Base-by-base conservation (phyloP, 495 filamentous ascomycete genomes). In the Aspergillus cristatus region DNA sequence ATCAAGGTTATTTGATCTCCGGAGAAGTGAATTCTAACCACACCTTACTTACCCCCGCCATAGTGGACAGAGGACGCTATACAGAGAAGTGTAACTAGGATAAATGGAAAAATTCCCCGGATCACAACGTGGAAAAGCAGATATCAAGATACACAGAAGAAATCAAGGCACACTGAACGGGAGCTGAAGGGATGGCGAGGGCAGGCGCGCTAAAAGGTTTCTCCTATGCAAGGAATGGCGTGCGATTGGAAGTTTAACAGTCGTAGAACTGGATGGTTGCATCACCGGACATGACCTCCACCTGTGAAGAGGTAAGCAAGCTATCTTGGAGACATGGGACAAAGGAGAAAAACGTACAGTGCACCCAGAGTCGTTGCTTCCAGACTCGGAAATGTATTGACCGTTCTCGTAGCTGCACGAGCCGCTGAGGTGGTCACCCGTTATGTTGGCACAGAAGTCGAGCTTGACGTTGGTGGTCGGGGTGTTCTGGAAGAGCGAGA, bases 401-500 rank as follows among this genome's bases (percentile, higher is more conserved):
- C 84, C 85, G 42, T 76, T 66, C 42, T 77, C 70, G 50, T 86
- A 85, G 46, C 64, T 75, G 76, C 90, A 96, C 12, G 60, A 62
- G 28, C 74, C 78, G 43, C 63, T 75, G 16, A 84, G 61, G 50
- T 77, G 72, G 25, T 81, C 78, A 45, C 77, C 80, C 16, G 54
- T 40, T 40, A 94, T 79, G 49, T 78, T 74, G 43, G 93, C 76
- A 58, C 75, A 79, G 68, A 77, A 94, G 59, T 83, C 67, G 13
- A 91, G 75, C 22, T 62, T 60, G 18, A 58, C 67, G 25, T 76
- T 70, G 11, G 65, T 72, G 58, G 68, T 82, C 5, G 84, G 57
- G 58, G 75, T 77, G 53, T 79, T 84, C 43, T 74, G 74, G 71
- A 86, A 84, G 52, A 98, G 76, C 3, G 86, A 87, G 38, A 95